phyloP scores from a whole-genome alignment of 345 rosid genomes.

The Theobroma cacao region DNA sequence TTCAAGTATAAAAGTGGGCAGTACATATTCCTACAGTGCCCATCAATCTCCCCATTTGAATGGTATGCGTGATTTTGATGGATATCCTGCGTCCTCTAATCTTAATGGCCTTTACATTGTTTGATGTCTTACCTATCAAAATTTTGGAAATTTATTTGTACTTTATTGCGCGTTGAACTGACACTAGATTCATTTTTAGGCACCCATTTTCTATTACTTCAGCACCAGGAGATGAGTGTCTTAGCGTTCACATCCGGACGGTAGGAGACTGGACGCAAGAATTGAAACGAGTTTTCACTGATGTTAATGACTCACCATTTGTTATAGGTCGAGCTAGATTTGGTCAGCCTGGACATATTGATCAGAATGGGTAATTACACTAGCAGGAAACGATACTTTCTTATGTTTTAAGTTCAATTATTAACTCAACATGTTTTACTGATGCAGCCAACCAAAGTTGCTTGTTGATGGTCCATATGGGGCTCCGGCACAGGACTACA shows the following conservation, averaged over 20 bases:
- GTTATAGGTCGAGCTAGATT: conserved; percentile 63
- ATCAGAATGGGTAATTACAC: conserved; percentile 44
- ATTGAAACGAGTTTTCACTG: conserved; percentile 61
- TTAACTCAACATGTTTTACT: neutral
- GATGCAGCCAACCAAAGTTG: conserved; percentile 69
- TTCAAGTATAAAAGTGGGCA: conserved; percentile 94
- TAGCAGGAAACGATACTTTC: neutral
- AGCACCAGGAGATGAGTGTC: conserved; percentile 82
- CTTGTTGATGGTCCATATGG: conserved; percentile 93
- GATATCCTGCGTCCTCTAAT: neutral
- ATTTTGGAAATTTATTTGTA: neutral
- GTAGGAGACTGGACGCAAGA: conserved; percentile 97
- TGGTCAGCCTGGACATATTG: conserved; percentile 35
- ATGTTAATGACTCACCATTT: conserved; percentile 48
- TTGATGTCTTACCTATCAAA: neutral
- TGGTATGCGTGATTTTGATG: conserved; percentile 45
- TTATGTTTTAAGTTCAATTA: neutral
- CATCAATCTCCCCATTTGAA: conserved; percentile 74
- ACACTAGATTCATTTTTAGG: conserved; percentile 37
- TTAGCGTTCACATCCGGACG: conserved; percentile 87
- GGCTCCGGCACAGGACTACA: conserved; percentile 96
- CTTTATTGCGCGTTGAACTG: neutral
- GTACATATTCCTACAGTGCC: conserved; percentile 89
- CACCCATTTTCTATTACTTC: conserved; percentile 95
- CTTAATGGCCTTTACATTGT: neutral